phyloP scores from a whole-genome alignment of 2,329 filamentous ascomycete genomes.

The Myriosclerotinia scirpicola region DNA sequence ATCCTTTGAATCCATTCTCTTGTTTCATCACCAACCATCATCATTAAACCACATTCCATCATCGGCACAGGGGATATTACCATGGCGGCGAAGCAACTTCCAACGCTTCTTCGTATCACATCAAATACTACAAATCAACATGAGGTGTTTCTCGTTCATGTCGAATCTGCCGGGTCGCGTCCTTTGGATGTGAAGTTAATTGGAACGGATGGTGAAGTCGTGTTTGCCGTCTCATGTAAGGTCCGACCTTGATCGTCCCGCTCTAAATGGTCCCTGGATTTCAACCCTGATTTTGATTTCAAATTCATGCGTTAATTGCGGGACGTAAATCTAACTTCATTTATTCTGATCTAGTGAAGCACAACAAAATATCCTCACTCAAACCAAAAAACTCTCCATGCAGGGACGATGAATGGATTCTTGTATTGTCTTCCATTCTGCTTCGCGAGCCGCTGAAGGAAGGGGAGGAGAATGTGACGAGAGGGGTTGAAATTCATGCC shows the following conservation, averaged over 20 bases:
- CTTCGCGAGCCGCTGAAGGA: slow-evolving; percentile 46
- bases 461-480: slow-evolving; percentile 53
- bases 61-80: background rate
- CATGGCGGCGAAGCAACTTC: slow-evolving; percentile 29
- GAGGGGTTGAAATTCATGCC: slow-evolving; percentile 62
- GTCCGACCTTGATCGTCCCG: slow-evolving; percentile 32
- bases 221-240: slow-evolving; percentile 37
- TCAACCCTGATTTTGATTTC: slow-evolving; percentile 25
- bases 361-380: slow-evolving; percentile 54
- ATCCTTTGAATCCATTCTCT: background rate
- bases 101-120: slow-evolving; percentile 55
- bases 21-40: slow-evolving; percentile 23
- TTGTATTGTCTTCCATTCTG: slow-evolving; percentile 58
- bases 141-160: slow-evolving; percentile 61
- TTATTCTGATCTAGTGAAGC: slow-evolving; percentile 50
- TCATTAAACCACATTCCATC: background rate
- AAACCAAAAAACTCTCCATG: slow-evolving; percentile 55
- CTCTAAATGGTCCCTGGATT: slow-evolving; percentile 28
- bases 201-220: slow-evolving; percentile 56
- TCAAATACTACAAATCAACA: slow-evolving; percentile 41
- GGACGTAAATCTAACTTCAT: slow-evolving; percentile 32
- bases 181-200: slow-evolving; percentile 65
- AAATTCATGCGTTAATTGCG: slow-evolving; percentile 37
- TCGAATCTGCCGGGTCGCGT: slow-evolving; percentile 50
- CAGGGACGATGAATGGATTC: slow-evolving; percentile 65